Base-by-base conservation (phyloP, 192 early-diverging fungal genomes). In the Umbelopsis isabellina region DNA sequence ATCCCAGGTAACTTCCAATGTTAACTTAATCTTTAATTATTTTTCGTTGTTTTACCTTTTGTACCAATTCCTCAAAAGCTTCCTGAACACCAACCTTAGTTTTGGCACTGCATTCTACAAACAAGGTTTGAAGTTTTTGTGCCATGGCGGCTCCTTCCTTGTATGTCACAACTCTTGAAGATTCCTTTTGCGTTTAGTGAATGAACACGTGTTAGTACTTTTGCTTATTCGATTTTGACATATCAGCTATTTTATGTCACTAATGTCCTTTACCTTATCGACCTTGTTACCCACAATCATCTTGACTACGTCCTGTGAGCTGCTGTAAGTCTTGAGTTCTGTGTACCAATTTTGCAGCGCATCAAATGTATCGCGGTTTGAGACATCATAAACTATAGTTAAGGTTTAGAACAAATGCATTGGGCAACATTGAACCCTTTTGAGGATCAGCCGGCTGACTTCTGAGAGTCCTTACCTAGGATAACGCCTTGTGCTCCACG, bases 231-330 rank as follows among this genome's bases (percentile, higher is more conserved):
- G 66, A 23, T 11, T 46, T 9, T n/a, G 25, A n/a, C n/a, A 33
- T 12, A 41, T 51, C 49, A 58, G 58, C 9, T 47, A 12, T 23
- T 23, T 69, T 23, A 64, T 74, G 72, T 65, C 73, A 45, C 67
- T 82, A 85, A 6, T 78, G 71, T 1, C 72, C 68, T 71, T 71
- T 83, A 93, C 95, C 86, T 95, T 96, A 84, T 99, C 98, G 49
- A 93, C 89, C 77, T 99, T 99, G 81, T 99, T 99, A 61, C 97
- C 98, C 20, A 99, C 93, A 77, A 99, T 91, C 88, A 98, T 97
- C 82, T 94, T 97, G 35, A 99, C 91, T 44, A 99, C 91, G 27
- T 96, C 92, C 55, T 85, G 84, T 67, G 76, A 89, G 11, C 93
- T 89, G 48, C 94, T 92, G 74, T 97, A 98, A 35, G 94, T 96